Base-by-base conservation (phyloP, 2,329 filamentous ascomycete species). In the Arachnomyces sp. region DNA sequence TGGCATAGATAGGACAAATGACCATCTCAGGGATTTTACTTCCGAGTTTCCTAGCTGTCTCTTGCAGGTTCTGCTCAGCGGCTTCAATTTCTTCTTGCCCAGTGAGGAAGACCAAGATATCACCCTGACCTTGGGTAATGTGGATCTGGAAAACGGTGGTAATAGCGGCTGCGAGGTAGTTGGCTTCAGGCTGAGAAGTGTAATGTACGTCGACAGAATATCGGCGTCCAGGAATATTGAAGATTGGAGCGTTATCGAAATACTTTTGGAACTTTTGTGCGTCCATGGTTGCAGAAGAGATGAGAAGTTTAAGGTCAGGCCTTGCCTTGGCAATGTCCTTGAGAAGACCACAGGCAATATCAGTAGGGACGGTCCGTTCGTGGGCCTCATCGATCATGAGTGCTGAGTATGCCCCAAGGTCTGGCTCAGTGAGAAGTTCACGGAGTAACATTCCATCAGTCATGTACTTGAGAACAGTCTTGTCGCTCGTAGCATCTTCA, bases 351-450 rank as follows among this genome's bases (percentile, higher is more conserved):
- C 94, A 76, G 6, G 95, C 65, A 42, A 98, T 89, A 61, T 98
- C 92, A 0, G 90, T 94, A 39, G 87, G 80, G 1, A 96, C 75
- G 0, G 87, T 94, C 50, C 92, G 75, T 60, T 98, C 92, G 74
- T 98, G 92, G 0, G 92, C 92, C 60, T 98, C 92, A 58, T 98
- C 92, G 42, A 98, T 90, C 82, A 98, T 95, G 47, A 98, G 66
- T 9, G 82, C 85, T 4, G 85, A 84, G 53, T 96, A 96, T 12
- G 79, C 79, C 1, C 79, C 76, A 4, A 96, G 68, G 49, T 90
- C 81, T 0, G 90, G 89, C 54, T 94, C 87, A 0, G 86, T 90
- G 66, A 95, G 77, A 49, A 95, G 84, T 58, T 94, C 87, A 57
- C 88, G 76, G 20, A 96, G 70, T 30, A 96, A 69, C 83, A 96